Evolutionary conservation across 2,329 filamentous ascomycete genomes (phyloP).

Genomic region (Epichloe festucae): DNA sequence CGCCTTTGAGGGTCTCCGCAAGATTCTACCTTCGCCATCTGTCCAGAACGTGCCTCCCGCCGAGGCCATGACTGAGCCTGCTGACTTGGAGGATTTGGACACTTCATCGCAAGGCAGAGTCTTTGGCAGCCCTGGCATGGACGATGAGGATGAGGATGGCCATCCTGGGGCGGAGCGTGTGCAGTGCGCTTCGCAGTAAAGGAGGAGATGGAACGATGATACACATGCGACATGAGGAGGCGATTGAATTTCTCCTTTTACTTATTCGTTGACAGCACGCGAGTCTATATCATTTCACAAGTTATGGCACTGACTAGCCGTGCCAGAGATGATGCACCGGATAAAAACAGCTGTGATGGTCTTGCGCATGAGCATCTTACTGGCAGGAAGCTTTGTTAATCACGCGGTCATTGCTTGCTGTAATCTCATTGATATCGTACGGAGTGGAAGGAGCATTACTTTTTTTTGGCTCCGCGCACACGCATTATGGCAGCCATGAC

Average conservation of each 20-base stretch:
- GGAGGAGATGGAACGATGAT: not conserved
- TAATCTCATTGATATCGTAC: constrained; percentile 11
- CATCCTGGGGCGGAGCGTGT: constrained; percentile 68
- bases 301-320: not conserved
- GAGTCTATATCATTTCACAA: not conserved
- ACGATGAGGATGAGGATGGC: constrained; percentile 69
- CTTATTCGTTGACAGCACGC: not conserved
- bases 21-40: constrained; percentile 62
- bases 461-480: not conserved
- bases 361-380: constrained; percentile 1
- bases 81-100: constrained; percentile 75
- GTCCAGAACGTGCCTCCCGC: constrained; percentile 54
- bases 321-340: constrained; percentile 7
- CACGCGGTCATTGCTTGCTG: constrained; percentile 6
- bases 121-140: constrained; percentile 46
- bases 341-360: constrained; percentile 8
- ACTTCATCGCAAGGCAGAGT: constrained; percentile 50
- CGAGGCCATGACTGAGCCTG: constrained; percentile 87
- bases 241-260: not conserved
- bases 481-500: constrained; percentile 6
- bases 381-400: constrained; percentile 5
- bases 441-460: not conserved
- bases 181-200: constrained; percentile 79
- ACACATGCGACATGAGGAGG: not conserved
- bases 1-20: constrained; percentile 68